Conservation (phyloP, 108 stramenopile genomes). For the Hondaea fermentalgiana region DNA sequence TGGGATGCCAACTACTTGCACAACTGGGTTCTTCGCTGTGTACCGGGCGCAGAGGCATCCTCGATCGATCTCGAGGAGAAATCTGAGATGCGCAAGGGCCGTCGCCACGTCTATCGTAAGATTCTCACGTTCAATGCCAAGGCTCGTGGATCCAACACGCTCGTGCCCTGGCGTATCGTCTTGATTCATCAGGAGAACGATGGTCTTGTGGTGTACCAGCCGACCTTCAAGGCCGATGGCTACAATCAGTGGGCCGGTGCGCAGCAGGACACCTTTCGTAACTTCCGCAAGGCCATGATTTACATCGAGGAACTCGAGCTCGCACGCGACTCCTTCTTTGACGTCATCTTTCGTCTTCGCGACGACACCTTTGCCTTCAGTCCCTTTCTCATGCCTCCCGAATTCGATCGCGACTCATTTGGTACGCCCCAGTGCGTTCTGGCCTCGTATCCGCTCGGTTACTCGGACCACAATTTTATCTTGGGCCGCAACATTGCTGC, state of each 20-base stretch:
- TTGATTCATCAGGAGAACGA: not conserved
- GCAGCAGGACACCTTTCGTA: not conserved
- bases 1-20: not conserved
- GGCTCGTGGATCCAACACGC: not conserved
- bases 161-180: not conserved
- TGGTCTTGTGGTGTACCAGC: not conserved
- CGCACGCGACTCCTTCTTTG: not conserved
- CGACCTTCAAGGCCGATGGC: not conserved
- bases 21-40: not conserved
- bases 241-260: not conserved
- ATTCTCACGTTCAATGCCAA: not conserved
- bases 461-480: not conserved
- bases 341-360: not conserved
- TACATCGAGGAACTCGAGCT: not conserved
- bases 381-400: not conserved
- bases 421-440: not conserved
- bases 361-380: not conserved
- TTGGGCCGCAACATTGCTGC: not conserved
- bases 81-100: not conserved
- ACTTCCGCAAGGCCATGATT: not conserved
- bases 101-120: not conserved
- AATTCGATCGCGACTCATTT: not conserved
- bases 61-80: not conserved
- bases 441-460: not conserved
- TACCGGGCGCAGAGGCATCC: not conserved